phyloP scores from a whole-genome alignment of 176 grass and related monocot genomes.

The Triticum dicoccoides region DNA sequence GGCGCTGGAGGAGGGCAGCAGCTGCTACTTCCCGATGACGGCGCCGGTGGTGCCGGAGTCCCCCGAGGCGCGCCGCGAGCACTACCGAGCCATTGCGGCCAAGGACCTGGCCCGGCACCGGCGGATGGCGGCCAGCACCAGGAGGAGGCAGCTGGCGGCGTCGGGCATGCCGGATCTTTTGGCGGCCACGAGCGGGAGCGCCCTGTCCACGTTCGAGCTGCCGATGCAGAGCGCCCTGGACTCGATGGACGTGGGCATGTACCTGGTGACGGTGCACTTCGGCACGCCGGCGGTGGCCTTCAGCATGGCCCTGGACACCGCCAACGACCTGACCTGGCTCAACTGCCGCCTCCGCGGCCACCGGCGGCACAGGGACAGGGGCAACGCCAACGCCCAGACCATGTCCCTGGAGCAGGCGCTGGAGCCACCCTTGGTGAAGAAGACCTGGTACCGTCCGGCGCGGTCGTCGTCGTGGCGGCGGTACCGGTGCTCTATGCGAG shows the following conservation, averaged over 20 bases:
- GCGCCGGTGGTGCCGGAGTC: slow-evolving; percentile 26
- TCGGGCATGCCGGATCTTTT: slow-evolving; percentile 15
- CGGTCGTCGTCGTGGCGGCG: slow-evolving; percentile 61
- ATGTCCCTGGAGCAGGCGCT: neutral
- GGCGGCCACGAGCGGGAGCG: slow-evolving; percentile 1
- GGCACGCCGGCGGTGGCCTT: slow-evolving; percentile 75
- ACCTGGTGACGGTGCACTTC: slow-evolving; percentile 63
- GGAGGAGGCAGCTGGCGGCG: slow-evolving; percentile 3
- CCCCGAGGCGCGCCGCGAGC: slow-evolving; percentile 31
- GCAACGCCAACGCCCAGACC: neutral
- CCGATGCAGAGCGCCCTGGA: slow-evolving; percentile 58
- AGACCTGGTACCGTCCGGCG: slow-evolving; percentile 50
- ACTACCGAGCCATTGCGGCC: slow-evolving; percentile 29
- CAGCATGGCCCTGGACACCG: slow-evolving; percentile 60
- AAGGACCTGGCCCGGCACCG: slow-evolving; percentile 42
- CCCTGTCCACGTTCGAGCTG: slow-evolving; percentile 48
- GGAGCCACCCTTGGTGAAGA: neutral
- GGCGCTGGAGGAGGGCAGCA: neutral
- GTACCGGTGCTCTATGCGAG: slow-evolving; percentile 48
- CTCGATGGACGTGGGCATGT: slow-evolving; percentile 50
- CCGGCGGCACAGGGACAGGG: neutral
- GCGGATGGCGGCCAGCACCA: neutral
- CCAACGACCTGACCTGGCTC: slow-evolving; percentile 87
- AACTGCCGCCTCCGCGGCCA: slow-evolving; percentile 54
- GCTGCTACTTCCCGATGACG: slow-evolving; percentile 7